Evolutionary conservation across 805 yeast species (phyloP).

Genomic region (Yamadazyma sp.): DNA sequence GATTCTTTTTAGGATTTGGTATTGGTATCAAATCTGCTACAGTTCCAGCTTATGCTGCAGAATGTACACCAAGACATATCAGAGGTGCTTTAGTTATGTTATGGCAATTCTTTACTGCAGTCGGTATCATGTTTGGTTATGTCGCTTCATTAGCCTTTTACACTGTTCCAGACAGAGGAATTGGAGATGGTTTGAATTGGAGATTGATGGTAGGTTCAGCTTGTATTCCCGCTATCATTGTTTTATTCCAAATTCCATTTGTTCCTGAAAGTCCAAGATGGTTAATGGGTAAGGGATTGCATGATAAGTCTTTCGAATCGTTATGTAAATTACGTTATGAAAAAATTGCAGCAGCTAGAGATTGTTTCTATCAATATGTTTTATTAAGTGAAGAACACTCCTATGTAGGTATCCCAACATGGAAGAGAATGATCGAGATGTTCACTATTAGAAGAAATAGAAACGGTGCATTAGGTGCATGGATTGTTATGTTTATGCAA

Average conservation of each 20-base stretch:
- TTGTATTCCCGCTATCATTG: slow-evolving; percentile 54
- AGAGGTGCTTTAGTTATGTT: slow-evolving; percentile 68
- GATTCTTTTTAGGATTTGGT: slow-evolving; percentile 61
- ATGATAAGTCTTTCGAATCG: slow-evolving; percentile 48
- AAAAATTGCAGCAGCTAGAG: slow-evolving; percentile 60
- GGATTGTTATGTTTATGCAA: slow-evolving; percentile 85
- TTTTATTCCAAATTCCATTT: slow-evolving; percentile 46
- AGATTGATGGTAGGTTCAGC: slow-evolving; percentile 66
- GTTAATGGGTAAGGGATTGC: slow-evolving; percentile 54
- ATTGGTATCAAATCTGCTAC: slow-evolving; percentile 67
- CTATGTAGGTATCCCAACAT: slow-evolving; percentile 42
- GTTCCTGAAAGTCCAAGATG: slow-evolving; percentile 74
- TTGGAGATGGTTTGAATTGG: slow-evolving; percentile 51
- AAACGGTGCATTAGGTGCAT: slow-evolving; percentile 77
- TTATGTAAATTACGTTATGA: slow-evolving; percentile 44
- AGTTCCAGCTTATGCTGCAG: slow-evolving; percentile 66
- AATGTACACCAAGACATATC: slow-evolving; percentile 53
- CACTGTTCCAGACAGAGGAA: slow-evolving; percentile 45
- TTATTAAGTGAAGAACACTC: slow-evolving; percentile 61
- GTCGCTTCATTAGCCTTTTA: slow-evolving; percentile 59
- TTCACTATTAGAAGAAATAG: slow-evolving; percentile 76
- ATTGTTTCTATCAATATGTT: slow-evolving; percentile 56
- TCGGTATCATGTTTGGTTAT: slow-evolving; percentile 68
- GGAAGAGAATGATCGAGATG: slow-evolving; percentile 51
- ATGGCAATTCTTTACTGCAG: slow-evolving; percentile 76